Evolutionary conservation across 2,329 filamentous ascomycete species (phyloP), one percentile per base, ranked within the genome.

Genomic region (Colletotrichum melonis): DNA sequence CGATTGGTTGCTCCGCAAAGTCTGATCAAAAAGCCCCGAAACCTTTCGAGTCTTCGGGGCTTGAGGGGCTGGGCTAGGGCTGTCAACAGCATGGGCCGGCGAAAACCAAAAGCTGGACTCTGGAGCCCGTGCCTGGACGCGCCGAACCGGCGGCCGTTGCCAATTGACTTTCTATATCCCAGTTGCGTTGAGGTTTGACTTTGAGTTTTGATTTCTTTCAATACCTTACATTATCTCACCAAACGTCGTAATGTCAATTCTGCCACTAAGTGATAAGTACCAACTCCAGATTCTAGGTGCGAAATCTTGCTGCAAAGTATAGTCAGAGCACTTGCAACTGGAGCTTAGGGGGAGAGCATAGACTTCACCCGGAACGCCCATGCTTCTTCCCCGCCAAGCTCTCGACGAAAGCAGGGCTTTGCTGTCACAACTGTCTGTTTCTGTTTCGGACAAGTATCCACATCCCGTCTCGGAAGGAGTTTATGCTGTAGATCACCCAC

Each of bases 381-480:
- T 49, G 42, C 42, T 46, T 63, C 42, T 49, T 49, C 42, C 42
- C 42, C 42, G 42, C 19, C 19, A 22, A 19, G 6, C 42, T 49
- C 42, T 49, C 42, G 42, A 49, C 16, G 8, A 49, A n/a, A 19
- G 42, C 42, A 49, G 42, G 42, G 42, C 42, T 49, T 49, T 49
- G 42, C 16, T 49, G 42, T 22, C 42, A 49, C 54, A 56, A 22
- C 54, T 56, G n/a, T 55, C 28, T 38, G 62, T 64, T 64, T 64
- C 49, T 52, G 46, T 30, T 5, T 35, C 38, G 32, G 24, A 49
- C 19, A 26, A 49, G 49, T 52, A 42, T 49, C 49, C 63, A 65
- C 63, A 55, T 65, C 63, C 63, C 63, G 63, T 54, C 49, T 55
- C 63, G 35, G 28, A 55, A 49, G 42, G 7, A 49, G 19, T 19